These are phyloP conservation scores for Thinopyrum elongatum DNA, from an alignment of 176 grass and related monocot genomes.

Conservation along the genomic window DNA sequence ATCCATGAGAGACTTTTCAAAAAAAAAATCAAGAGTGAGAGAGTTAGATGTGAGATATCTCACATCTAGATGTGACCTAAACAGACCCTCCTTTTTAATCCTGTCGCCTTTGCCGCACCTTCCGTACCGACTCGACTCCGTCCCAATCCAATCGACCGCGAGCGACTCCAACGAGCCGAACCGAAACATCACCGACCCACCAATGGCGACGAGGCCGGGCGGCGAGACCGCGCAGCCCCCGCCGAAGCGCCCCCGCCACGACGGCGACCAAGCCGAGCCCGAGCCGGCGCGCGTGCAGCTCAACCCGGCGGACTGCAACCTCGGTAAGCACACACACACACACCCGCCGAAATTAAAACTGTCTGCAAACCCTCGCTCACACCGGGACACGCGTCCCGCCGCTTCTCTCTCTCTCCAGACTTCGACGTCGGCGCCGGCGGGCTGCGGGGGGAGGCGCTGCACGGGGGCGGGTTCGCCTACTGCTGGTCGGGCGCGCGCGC, in stretches of 20 bases:
- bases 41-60: no score
- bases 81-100: not conserved
- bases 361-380: not conserved
- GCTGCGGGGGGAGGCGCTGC: conserved; percentile 38
- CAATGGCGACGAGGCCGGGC: conserved; percentile 32
- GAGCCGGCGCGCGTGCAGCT: conserved; percentile 27
- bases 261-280: not conserved
- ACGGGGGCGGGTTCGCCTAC: conserved; percentile 64
- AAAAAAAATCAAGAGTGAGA: no score
- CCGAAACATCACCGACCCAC: not conserved
- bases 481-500: conserved; percentile 76
- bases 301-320: conserved; percentile 65
- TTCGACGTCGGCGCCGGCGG: conserved; percentile 51
- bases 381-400: not conserved
- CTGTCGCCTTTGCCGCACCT: not conserved
- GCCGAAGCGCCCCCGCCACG: conserved; percentile 9
- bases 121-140: not conserved
- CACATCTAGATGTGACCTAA: no score
- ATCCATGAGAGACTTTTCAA: no score
- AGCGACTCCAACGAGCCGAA: not conserved
- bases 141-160: not conserved
- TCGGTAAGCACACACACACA: conserved; percentile 21
- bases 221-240: not conserved
- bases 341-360: not conserved
- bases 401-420: conserved; percentile 15